phyloP scores from a whole-genome alignment of 2,329 filamentous ascomycete species.

The Fusarium globosum region DNA sequence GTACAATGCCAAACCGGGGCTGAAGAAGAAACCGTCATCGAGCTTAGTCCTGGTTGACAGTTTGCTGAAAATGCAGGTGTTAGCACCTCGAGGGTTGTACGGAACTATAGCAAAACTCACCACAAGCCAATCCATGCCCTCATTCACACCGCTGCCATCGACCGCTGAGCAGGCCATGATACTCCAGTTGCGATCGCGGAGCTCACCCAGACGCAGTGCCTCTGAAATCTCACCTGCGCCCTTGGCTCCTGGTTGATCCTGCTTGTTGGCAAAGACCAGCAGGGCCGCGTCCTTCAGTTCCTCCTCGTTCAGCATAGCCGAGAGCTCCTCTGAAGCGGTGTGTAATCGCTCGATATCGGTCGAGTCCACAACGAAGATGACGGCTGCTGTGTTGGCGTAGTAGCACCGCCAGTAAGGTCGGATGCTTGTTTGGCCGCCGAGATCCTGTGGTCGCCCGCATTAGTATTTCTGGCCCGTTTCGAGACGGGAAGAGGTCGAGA shows the following conservation, averaged over 20 bases:
- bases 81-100: not conserved
- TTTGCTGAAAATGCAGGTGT: conserved; percentile 46
- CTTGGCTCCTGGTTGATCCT: conserved; percentile 96
- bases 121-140: conserved; percentile 99
- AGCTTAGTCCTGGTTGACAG: conserved; percentile 50
- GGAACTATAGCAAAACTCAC: conserved; percentile 60
- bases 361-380: conserved; percentile 98
- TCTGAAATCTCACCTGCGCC: conserved; percentile 97
- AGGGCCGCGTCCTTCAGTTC: conserved; percentile 93
- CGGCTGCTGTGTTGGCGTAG: conserved; percentile 97
- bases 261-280: conserved; percentile 98
- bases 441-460: conserved; percentile 66
- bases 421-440: conserved; percentile 98
- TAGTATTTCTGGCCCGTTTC: conserved; percentile 3
- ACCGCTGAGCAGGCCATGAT: conserved; percentile 98
- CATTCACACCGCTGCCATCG: conserved; percentile 91
- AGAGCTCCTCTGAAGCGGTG: conserved; percentile 91
- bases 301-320: conserved; percentile 96
- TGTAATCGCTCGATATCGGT: conserved; percentile 96
- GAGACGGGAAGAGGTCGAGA: not conserved
- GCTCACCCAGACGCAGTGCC: conserved; percentile 86
- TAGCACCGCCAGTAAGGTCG: conserved; percentile 99
- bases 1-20: conserved; percentile 45
- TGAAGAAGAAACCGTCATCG: conserved; percentile 31
- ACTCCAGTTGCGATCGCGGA: conserved; percentile 98